Base-by-base conservation (phyloP, 2,329 filamentous ascomycete genomes). In the Colletotrichum lindemuthianum region DNA sequence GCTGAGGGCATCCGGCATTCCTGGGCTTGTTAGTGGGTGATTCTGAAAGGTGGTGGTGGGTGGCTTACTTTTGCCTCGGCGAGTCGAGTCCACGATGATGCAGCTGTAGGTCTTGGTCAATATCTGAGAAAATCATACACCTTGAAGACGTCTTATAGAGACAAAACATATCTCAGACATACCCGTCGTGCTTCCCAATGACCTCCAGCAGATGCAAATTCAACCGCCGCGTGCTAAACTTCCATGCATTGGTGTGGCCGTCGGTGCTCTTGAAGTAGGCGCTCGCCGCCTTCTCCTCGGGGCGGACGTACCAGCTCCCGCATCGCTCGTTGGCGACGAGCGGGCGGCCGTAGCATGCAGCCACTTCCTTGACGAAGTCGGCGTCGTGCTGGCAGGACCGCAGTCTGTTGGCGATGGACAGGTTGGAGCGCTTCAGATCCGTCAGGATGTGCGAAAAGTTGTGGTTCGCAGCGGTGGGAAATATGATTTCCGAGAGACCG, bases 241-340 rank as follows among this genome's bases (percentile, higher is more conserved):
- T 87, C 96, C 96, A 99, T 72, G 96, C 89, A 8, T 92, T 90
- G 56, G 89, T 88, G 76, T 99, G 96, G 1, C 96, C 96, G 78
- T 99, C 96, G 2, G 96, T 99, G 78, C 92, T 97, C 83, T 99
- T 99, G 79, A 98, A 99, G 78, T 98, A 99, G 37, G 91, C 92
- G 69, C 91, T 93, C 37, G 87, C 91, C 1, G 74, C 78, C 77
- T 95, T 96, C 33, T 72, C 72, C 8, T 76, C 76, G 0, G 90
- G 90, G 39, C 82, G 78, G 33, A 98, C 91, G 75, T 98, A 98
- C 96, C 96, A 99, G 77, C 92, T 95, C 1, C 96, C 96, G 75
- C 96, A 98, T 65, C 96, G 87, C 81, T 98, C 94, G 74, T 99
- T 99, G 36, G 95, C 93, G 12, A 98, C 82, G 2, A 98, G 81